Percentiles rank a stretch among this genome's conserved stretches.
Evolutionary conservation across 2,329 filamentous ascomycete genomes (phyloP).

Genomic region (Hymenoscyphus repandus): DNA sequence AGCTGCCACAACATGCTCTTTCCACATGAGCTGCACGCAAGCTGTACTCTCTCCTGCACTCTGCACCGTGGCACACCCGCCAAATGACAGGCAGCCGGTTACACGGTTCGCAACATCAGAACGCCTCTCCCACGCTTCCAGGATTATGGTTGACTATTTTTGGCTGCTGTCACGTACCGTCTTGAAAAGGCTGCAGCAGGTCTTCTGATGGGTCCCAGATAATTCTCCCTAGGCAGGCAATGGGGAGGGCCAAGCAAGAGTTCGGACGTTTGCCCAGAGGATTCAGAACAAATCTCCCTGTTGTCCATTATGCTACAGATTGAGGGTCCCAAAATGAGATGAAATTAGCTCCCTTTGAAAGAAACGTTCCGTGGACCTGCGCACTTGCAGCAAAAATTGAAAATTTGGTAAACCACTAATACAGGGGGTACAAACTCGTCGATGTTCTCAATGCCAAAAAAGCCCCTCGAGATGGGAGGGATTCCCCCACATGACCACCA

Average conservation of each 20-base stretch:
- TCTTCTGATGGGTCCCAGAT: too few species aligned
- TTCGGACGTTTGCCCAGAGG: slow-evolving; percentile 6
- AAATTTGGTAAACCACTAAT: not conserved
- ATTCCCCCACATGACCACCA: not conserved
- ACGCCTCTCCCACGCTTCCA: slow-evolving; percentile 3
- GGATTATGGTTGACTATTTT: slow-evolving; percentile 10
- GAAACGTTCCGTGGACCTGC: slow-evolving; percentile 10
- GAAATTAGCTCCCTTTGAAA: slow-evolving; percentile 23
- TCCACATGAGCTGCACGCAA: not conserved
- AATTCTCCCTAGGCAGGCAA: not conserved
- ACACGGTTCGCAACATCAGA: slow-evolving; percentile 5
- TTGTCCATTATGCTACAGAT: slow-evolving; percentile 24
- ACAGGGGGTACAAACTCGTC: slow-evolving; percentile 3
- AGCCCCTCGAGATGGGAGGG: too few species aligned
- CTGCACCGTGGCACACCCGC: slow-evolving; percentile 2
- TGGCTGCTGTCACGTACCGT: slow-evolving; percentile 1
- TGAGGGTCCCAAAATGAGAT: slow-evolving; percentile 6
- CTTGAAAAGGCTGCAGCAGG: not conserved
- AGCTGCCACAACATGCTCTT: not conserved
- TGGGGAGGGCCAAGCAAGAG: slow-evolving; percentile 5
- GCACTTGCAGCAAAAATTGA: not conserved
- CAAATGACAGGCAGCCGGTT: not conserved
- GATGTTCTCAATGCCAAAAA: slow-evolving; percentile 3
- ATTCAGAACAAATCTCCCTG: slow-evolving; percentile 6
- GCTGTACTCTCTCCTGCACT: slow-evolving; percentile 1